Conservation (phyloP, 768 basidiomycete genomes). For the Lentinula aciculospora region DNA sequence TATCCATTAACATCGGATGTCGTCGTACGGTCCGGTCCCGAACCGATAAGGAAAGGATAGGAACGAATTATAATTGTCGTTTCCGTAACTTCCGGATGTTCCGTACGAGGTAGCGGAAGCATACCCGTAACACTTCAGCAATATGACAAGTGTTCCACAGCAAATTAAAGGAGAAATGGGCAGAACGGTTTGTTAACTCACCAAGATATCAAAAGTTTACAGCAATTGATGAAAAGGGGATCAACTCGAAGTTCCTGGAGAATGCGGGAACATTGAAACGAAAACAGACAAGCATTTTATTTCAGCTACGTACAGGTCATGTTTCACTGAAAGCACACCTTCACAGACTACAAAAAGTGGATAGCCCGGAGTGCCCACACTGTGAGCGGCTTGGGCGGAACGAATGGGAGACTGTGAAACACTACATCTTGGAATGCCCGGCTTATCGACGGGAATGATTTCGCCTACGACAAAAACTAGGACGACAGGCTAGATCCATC, state of each 20-base stretch:
- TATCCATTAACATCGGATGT: no score
- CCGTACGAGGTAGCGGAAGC: no score
- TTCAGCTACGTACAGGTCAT: constrained; percentile 26
- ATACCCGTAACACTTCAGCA: no score
- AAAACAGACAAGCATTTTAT: constrained; percentile 13
- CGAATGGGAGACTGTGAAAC: neutral
- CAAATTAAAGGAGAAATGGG: neutral
- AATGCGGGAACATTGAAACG: constrained; percentile 4
- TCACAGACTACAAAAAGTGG: constrained; percentile 8
- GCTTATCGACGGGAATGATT: neutral
- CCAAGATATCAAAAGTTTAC: neutral
- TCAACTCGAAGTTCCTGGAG: neutral
- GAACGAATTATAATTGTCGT: no score
- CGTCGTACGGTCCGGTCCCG: no score
- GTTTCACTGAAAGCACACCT: constrained; percentile 21
- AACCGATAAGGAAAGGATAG: no score
- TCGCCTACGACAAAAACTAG: neutral
- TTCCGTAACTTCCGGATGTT: no score
- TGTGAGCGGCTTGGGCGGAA: neutral
- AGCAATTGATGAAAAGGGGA: neutral
- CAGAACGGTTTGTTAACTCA: neutral
- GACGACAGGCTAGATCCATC: neutral
- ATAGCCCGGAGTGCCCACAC: constrained; percentile 11
- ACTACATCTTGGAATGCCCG: neutral
- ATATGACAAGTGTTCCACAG: neutral